These are phyloP conservation scores for Zygosaccharomyces bisporus DNA, from an alignment of 805 yeast species.

Conservation along the genomic window DNA sequence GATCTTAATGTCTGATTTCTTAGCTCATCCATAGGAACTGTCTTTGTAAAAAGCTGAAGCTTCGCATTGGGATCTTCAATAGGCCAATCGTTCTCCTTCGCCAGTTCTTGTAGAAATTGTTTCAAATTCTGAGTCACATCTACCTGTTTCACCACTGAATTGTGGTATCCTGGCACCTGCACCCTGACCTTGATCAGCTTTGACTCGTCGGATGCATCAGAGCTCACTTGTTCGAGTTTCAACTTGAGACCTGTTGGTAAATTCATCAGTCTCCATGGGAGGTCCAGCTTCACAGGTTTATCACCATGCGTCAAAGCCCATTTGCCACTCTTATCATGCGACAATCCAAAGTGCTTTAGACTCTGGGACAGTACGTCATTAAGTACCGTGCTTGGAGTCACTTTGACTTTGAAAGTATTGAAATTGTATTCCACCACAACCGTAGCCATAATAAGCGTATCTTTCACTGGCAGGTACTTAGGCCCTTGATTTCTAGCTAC, in stretches of 20 bases:
- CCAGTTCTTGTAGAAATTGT: conserved; percentile 16
- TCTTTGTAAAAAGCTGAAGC: conserved; percentile 28
- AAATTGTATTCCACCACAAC: conserved; percentile 38
- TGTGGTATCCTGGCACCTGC: conserved; percentile 25
- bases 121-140: conserved; percentile 19
- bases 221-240: conserved; percentile 20
- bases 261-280: conserved; percentile 44
- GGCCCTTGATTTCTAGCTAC: neutral
- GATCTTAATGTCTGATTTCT: conserved; percentile 15
- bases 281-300: conserved; percentile 35
- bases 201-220: neutral
- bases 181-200: conserved; percentile 33
- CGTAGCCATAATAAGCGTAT: conserved; percentile 34
- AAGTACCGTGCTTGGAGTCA: conserved; percentile 37
- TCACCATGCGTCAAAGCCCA: conserved; percentile 35
- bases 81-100: conserved; percentile 16
- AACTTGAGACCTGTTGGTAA: conserved; percentile 46
- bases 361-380: conserved; percentile 38
- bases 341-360: conserved; percentile 39
- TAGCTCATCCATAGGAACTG: conserved; percentile 14
- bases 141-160: conserved; percentile 26
- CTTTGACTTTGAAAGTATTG: conserved; percentile 34
- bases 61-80: conserved; percentile 8
- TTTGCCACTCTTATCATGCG: conserved; percentile 8
- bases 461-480: neutral